phyloP scores from a whole-genome alignment of 768 basidiomycete species.

The Coprinopsis sp. region DNA sequence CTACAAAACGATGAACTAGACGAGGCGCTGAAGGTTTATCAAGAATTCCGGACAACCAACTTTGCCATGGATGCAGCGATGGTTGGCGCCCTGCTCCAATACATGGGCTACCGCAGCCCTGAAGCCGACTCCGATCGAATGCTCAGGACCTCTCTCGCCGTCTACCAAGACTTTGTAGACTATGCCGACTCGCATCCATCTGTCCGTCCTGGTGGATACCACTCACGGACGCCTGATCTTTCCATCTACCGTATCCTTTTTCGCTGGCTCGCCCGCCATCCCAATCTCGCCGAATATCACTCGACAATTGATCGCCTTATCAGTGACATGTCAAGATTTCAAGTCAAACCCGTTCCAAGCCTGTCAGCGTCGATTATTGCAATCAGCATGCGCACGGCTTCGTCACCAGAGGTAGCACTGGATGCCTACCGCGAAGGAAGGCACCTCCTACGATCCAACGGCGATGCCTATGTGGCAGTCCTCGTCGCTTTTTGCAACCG shows the following conservation, averaged over 20 bases:
- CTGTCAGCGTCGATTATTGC: slow-evolving; percentile 50
- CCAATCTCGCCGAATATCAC: too few species aligned
- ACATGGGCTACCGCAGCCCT: slow-evolving; percentile 42
- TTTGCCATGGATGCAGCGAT: slow-evolving; percentile 46
- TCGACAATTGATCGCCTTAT: slow-evolving; percentile 51
- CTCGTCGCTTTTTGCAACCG: slow-evolving; percentile 60
- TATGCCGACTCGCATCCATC: slow-evolving; percentile 18
- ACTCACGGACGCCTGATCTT: slow-evolving; percentile 42
- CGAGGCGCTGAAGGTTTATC: slow-evolving; percentile 48
- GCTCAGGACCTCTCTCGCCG: slow-evolving; percentile 49
- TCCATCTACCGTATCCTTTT: slow-evolving; percentile 53
- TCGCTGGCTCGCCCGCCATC: slow-evolving; percentile 41
- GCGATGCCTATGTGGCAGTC: slow-evolving; percentile 61
- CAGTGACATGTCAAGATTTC: slow-evolving; percentile 58
- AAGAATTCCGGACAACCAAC: slow-evolving; percentile 37
- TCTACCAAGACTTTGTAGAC: slow-evolving; percentile 46
- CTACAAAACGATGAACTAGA: slow-evolving; percentile 32
- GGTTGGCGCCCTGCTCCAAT: slow-evolving; percentile 50
- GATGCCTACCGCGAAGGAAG: slow-evolving; percentile 48
- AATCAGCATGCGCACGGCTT: slow-evolving; percentile 60
- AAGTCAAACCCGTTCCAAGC: slow-evolving; percentile 41
- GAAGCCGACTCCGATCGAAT: slow-evolving; percentile 31
- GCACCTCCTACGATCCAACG: slow-evolving; percentile 47
- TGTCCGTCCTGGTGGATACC: slow-evolving; percentile 13
- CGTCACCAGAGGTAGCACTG: slow-evolving; percentile 55